These are phyloP conservation scores for Porogramme epimiltina DNA, from an alignment of 1,284 basidiomycete genomes.

Conservation along the genomic window DNA sequence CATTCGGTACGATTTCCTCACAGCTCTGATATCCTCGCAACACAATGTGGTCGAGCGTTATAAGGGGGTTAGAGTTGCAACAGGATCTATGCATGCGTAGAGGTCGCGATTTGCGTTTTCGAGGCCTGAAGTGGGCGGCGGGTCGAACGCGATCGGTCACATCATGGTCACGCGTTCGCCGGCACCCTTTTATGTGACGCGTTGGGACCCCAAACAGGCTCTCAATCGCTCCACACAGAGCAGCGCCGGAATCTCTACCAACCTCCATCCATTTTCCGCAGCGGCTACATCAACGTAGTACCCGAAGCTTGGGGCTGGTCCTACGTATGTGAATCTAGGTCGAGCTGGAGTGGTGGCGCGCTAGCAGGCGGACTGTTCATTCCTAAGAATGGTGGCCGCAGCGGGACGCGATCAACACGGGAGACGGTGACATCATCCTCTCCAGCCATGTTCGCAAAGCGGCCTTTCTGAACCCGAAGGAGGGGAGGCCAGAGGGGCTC, in stretches of 20 bases:
- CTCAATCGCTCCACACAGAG: background rate
- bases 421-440: conserved; percentile 18
- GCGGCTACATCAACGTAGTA: no score
- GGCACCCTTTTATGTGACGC: background rate
- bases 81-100: no score
- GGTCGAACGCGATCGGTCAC: conserved; percentile 5
- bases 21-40: no score
- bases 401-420: conserved; percentile 3
- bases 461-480: conserved; percentile 2
- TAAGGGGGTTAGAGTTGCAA: no score
- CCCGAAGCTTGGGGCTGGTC: no score
- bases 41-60: no score
- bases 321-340: no score
- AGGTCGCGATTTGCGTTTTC: conserved; percentile 7
- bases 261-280: no score
- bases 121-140: background rate
- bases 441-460: conserved; percentile 1
- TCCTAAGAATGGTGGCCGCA: conserved; percentile 1
- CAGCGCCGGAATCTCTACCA: background rate
- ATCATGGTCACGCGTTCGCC: conserved; percentile 3
- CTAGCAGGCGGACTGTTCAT: no score
- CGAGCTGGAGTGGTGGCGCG: background rate
- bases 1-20: no score
- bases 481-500: background rate
- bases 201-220: no score